Conservation (phyloP, 768 basidiomycete genomes). For the Kwoniella shandongensis region DNA sequence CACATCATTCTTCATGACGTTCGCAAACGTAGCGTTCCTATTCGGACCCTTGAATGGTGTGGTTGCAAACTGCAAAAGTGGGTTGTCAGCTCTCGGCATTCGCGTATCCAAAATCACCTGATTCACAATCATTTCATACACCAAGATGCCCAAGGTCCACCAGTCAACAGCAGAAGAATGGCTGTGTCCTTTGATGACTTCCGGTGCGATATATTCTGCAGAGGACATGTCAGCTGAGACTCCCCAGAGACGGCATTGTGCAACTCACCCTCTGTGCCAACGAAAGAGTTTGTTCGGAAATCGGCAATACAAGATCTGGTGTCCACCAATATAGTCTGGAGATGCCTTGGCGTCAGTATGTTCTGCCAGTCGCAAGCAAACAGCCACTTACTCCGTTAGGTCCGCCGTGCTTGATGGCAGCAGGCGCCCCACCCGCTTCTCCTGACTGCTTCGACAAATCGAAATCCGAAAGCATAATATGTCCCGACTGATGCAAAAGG, state of each 20-base stretch:
- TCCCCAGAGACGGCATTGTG: no score
- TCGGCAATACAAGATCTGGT: slow-evolving; percentile 96
- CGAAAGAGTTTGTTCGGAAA: slow-evolving; percentile 98
- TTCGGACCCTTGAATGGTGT: slow-evolving; percentile 97
- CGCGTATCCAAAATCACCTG: neutral
- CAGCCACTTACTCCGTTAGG: slow-evolving; percentile 73
- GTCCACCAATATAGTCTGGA: slow-evolving; percentile 85
- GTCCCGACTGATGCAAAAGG: slow-evolving; percentile 92
- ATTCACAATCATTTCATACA: slow-evolving; percentile 78
- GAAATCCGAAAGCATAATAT: slow-evolving; percentile 99
- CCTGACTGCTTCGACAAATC: slow-evolving; percentile 95
- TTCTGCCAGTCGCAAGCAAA: neutral
- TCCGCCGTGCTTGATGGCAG: slow-evolving; percentile 78
- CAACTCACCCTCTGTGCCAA: slow-evolving; percentile 93
- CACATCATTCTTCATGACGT: slow-evolving; percentile 83
- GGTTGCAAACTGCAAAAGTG: slow-evolving; percentile 81
- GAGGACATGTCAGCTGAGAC: slow-evolving; percentile 16
- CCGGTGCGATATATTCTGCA: slow-evolving; percentile 96
- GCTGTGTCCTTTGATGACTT: slow-evolving; percentile 93
- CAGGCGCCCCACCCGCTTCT: slow-evolving; percentile 79
- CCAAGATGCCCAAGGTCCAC: slow-evolving; percentile 98
- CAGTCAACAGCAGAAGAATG: slow-evolving; percentile 99
- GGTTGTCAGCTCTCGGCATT: slow-evolving; percentile 6
- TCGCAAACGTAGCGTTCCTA: slow-evolving; percentile 92
- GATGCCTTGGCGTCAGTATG: slow-evolving; percentile 22